Conservation (phyloP, 768 basidiomycete species). For the Ramaria rubella region DNA sequence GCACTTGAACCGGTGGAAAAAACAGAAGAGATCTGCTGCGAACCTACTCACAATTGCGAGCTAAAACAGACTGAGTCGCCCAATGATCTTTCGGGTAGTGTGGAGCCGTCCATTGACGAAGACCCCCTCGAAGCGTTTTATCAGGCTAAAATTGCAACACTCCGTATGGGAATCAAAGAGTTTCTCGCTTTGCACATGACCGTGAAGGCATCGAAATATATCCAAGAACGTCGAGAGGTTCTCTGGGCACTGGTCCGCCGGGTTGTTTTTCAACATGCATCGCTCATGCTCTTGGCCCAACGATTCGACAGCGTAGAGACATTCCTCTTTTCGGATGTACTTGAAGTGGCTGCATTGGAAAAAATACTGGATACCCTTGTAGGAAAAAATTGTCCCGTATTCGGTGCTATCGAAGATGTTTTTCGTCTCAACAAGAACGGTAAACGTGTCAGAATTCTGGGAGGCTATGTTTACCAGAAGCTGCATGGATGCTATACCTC, state of each 20-base stretch:
- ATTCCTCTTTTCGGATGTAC: background rate
- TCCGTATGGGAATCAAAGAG: background rate
- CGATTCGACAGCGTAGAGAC: background rate
- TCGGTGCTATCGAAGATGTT: background rate
- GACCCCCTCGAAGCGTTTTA: background rate
- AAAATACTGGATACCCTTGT: background rate
- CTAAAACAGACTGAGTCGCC: background rate
- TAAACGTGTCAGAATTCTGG: background rate
- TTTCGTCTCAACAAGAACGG: background rate
- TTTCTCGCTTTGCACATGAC: background rate
- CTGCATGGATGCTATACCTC: background rate
- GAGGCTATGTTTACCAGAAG: background rate
- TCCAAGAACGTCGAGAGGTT: background rate
- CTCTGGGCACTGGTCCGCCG: background rate
- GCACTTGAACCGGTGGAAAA: background rate
- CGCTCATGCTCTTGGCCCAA: background rate
- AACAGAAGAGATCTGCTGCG: background rate
- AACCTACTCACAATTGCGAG: background rate
- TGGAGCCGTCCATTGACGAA: background rate
- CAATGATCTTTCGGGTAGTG: background rate
- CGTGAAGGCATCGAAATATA: background rate
- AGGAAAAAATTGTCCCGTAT: background rate
- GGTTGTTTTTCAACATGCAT: background rate
- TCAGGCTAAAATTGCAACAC: background rate
- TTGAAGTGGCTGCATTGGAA: background rate